Conservation (phyloP, 441 rosid genomes). For the Populus trichocarpa region DNA sequence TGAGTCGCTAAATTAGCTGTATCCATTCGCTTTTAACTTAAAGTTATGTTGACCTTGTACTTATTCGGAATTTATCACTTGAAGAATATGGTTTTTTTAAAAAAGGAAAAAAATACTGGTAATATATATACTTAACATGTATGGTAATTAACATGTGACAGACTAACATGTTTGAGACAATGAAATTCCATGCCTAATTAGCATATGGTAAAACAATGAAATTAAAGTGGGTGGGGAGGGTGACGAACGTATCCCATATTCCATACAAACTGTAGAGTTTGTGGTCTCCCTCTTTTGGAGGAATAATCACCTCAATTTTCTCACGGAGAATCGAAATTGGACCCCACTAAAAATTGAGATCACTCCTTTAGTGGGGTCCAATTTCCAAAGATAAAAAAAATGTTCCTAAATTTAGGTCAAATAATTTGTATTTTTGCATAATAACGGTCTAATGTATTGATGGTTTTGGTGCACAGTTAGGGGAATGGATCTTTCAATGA, state of each 20-base stretch:
- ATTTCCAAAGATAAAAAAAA: slow-evolving; percentile 4
- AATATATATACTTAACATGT: background rate
- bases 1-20: no score
- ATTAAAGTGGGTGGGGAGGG: background rate
- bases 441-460: slow-evolving; percentile 13
- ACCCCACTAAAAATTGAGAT: slow-evolving; percentile 1
- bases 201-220: background rate
- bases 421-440: slow-evolving; percentile 9
- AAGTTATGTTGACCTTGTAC: no score
- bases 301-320: no score
- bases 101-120: no score
- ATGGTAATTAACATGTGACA: background rate
- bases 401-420: slow-evolving; percentile 17
- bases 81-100: no score
- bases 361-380: slow-evolving; percentile 20
- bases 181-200: background rate
- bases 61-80: no score
- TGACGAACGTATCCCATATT: background rate
- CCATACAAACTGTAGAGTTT: slow-evolving; percentile 9
- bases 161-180: background rate
- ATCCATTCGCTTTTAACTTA: no score
- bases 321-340: no score
- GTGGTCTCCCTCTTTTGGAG: no score
- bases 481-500: slow-evolving; percentile 19
- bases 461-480: slow-evolving; percentile 20